A percentile compares a stretch with the other conserved stretches of the same genome.
Conservation (phyloP, 2,329 filamentous ascomycete species). For the Calonectria leucothoes region DNA sequence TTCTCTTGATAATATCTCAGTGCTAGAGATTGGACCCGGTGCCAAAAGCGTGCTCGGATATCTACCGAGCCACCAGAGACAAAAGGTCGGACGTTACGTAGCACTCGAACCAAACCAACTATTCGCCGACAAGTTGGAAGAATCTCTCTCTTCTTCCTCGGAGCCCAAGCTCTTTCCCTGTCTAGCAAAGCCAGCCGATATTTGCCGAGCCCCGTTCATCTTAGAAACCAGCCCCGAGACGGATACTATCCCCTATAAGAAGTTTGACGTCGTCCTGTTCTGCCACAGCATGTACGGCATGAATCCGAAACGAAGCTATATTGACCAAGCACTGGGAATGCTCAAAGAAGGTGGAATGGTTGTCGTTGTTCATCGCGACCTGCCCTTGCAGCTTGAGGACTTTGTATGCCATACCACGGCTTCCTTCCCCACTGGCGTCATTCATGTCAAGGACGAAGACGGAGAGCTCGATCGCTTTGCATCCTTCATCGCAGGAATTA, state of each 20-base stretch:
- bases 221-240: constrained; percentile 36
- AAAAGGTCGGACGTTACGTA: constrained; percentile 60
- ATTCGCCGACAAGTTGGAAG: constrained; percentile 57
- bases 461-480: constrained; percentile 62
- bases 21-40: constrained; percentile 71
- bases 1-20: constrained; percentile 57
- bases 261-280: constrained; percentile 68
- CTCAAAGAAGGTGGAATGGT: constrained; percentile 60
- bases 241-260: constrained; percentile 42
- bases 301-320: constrained; percentile 57
- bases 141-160: constrained; percentile 50
- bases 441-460: constrained; percentile 58
- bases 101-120: constrained; percentile 65
- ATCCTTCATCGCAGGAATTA: constrained; percentile 62
- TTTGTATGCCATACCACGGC: constrained; percentile 61
- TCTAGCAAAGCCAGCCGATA: constrained; percentile 51
- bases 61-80: constrained; percentile 56
- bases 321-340: constrained; percentile 60
- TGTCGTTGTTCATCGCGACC: constrained; percentile 67
- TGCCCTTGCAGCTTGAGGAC: constrained; percentile 54
- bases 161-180: constrained; percentile 51
- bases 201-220: constrained; percentile 54
- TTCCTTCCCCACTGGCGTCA: constrained; percentile 57
- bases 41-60: constrained; percentile 63
- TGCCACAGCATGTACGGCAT: constrained; percentile 75